Conservation (phyloP, 2,329 filamentous ascomycete genomes). For the Fusarium virguliforme region DNA sequence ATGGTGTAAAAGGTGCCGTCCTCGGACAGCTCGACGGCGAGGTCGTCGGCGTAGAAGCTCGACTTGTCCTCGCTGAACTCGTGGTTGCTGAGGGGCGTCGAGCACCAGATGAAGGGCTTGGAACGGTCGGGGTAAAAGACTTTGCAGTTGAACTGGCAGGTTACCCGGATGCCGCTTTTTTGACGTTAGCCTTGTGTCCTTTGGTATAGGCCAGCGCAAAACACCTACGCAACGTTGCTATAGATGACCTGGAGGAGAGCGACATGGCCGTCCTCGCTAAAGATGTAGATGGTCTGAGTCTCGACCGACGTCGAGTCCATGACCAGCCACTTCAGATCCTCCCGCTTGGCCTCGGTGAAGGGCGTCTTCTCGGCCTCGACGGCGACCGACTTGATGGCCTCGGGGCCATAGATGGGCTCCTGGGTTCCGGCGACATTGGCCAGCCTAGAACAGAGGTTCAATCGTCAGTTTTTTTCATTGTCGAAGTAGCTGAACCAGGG, state of each 20-base stretch:
- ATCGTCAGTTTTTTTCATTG: slow-evolving; percentile 41
- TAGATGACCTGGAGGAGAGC: slow-evolving; percentile 94
- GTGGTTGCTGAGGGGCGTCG: slow-evolving; percentile 83
- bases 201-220: slow-evolving; percentile 3
- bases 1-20: slow-evolving; percentile 88
- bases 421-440: slow-evolving; percentile 92
- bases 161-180: slow-evolving; percentile 86
- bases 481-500: slow-evolving; percentile 17
- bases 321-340: slow-evolving; percentile 86
- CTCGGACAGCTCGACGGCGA: slow-evolving; percentile 87
- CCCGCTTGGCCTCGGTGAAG: slow-evolving; percentile 83
- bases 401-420: slow-evolving; percentile 94
- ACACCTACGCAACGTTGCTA: slow-evolving; percentile 91
- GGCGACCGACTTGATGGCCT: slow-evolving; percentile 88
- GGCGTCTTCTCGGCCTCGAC: slow-evolving; percentile 83
- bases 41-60: slow-evolving; percentile 88
- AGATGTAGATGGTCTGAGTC: slow-evolving; percentile 95
- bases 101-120: slow-evolving; percentile 86
- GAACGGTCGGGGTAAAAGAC: slow-evolving; percentile 84
- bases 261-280: slow-evolving; percentile 82
- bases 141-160: slow-evolving; percentile 95
- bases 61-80: slow-evolving; percentile 88
- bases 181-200: slow-evolving; percentile 33
- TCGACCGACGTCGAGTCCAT: slow-evolving; percentile 92
- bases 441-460: slow-evolving; percentile 63